Evolutionary conservation across 139 green algal genomes (phyloP), one percentile per base, ranked within the genome.

Genomic region (Chlorella sp.): DNA sequence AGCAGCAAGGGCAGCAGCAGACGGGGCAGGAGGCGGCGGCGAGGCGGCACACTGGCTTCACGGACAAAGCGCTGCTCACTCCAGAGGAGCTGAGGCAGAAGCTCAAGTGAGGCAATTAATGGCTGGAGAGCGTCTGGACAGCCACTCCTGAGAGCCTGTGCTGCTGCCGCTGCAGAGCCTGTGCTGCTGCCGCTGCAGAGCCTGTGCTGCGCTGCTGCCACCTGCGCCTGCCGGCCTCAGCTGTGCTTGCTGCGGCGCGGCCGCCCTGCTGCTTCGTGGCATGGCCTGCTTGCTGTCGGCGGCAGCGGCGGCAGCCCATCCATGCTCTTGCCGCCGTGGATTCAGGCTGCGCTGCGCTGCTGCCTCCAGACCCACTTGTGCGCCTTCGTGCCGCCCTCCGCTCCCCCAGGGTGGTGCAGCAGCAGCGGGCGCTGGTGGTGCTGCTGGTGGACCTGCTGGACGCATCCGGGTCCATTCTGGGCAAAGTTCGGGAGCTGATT

Each of bases 391-490:
- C 28, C 47, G 11, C 20, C 51, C 16, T 25, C 38, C 28, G 9
- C 56, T 5, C 11, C 34, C 11, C 38, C 86, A 92, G 89, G 85
- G 81, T 89, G 74, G 89, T 98, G 63, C 74, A 86, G 30, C 32
- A 75, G 20, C 86, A 86, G 17, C 88, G 89, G 56, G 91, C 92
- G 21, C 47, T 97, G 82, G 91, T 96, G 28, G 92, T 98, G 62
- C 89, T 97, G 82, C 81, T 99, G 88, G 92, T 98, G 62, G 97
- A 99, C 88, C 82, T 99, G 44, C 75, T 96, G 70, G 97, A 99
- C 88, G 92, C 91, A 3, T 91, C 85, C 12, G 96, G 96, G 30
- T 96, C 81, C 80, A 91, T 96, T 26, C 85, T 98, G 64, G 83
- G 71, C 3, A 85, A 89, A 4, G 92, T 98, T 36, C 89, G 97